Percentiles rank a stretch among this genome's conserved stretches.
These are phyloP conservation scores for Cryptococcus sp. DNA, from an alignment of 1,284 basidiomycete species.

Conservation along the genomic window DNA sequence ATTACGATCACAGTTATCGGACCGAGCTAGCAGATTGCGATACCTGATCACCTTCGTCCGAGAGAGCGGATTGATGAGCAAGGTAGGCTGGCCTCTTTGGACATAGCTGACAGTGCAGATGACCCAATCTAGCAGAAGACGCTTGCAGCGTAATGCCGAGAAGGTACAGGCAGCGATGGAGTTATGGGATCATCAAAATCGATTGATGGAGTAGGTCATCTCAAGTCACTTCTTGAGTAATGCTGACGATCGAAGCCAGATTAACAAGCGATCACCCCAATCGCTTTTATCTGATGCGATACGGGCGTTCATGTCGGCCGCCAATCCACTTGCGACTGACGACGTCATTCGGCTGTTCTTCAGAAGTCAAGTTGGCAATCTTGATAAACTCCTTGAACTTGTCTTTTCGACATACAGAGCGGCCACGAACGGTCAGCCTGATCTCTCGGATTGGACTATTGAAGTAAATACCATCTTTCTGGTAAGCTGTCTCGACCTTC, in stretches of 20 bases:
- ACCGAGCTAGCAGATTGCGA: slow-evolving; percentile 68
- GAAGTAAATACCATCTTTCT: slow-evolving; percentile 71
- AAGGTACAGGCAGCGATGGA: slow-evolving; percentile 76
- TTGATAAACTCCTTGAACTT: slow-evolving; percentile 41
- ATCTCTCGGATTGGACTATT: slow-evolving; percentile 53
- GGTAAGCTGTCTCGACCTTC: slow-evolving; percentile 51
- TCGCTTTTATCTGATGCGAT: slow-evolving; percentile 49
- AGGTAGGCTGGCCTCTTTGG: slow-evolving; percentile 51
- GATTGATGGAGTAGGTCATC: slow-evolving; percentile 43
- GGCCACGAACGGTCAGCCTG: slow-evolving; percentile 22
- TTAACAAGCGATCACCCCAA: slow-evolving; percentile 28
- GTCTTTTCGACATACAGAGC: slow-evolving; percentile 34
- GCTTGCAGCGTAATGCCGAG: slow-evolving; percentile 79
- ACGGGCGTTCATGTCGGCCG: slow-evolving; percentile 28
- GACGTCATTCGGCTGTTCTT: slow-evolving; percentile 84
- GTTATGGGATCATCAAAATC: slow-evolving; percentile 77
- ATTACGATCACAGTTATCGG: slow-evolving; percentile 70
- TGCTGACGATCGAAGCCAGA: slow-evolving; percentile 21
- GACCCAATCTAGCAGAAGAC: slow-evolving; percentile 70
- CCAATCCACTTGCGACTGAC: slow-evolving; percentile 54
- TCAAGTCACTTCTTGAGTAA: background rate
- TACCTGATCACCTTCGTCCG: slow-evolving; percentile 85
- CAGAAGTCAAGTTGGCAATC: slow-evolving; percentile 58
- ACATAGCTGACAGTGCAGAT: slow-evolving; percentile 54
- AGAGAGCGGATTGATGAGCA: slow-evolving; percentile 69